Evolutionary conservation across 176 grass and related monocot species (phyloP).

Genomic region (Bonia amplexicaulis): DNA sequence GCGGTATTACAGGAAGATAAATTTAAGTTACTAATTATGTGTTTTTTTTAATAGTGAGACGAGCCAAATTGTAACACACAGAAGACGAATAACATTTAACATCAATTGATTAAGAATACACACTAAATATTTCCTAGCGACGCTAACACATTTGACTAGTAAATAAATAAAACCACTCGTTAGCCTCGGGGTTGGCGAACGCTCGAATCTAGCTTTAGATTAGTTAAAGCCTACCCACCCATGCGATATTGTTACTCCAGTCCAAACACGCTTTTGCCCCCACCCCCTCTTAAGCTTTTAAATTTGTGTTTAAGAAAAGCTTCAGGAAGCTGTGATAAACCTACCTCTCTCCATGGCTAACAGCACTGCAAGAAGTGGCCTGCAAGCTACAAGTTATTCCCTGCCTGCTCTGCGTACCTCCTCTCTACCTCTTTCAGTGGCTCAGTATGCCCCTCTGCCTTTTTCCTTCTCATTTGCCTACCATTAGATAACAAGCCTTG

Average conservation of each 20-base stretch:
- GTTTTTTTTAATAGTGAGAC: no score
- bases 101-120: no score
- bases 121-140: no score
- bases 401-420: slow-evolving; percentile 17
- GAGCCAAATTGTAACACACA: no score
- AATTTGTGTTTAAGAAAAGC: slow-evolving; percentile 33
- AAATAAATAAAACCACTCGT: slow-evolving; percentile 45
- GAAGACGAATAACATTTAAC: no score
- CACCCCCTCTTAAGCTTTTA: slow-evolving; percentile 35
- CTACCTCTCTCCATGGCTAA: slow-evolving; percentile 7
- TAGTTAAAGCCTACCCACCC: slow-evolving; percentile 49
- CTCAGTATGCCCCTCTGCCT: neutral
- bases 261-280: slow-evolving; percentile 48
- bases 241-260: slow-evolving; percentile 51
- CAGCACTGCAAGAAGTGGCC: slow-evolving; percentile 42
- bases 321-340: slow-evolving; percentile 18
- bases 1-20: no score
- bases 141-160: neutral
- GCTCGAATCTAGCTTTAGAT: slow-evolving; percentile 65
- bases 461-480: slow-evolving; percentile 27
- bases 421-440: slow-evolving; percentile 45
- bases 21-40: no score
- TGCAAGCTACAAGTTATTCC: slow-evolving; percentile 56
- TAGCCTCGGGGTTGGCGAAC: slow-evolving; percentile 32
- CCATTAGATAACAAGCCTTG: slow-evolving; percentile 50